Conservation (phyloP, 768 basidiomycete genomes). For the Boletales sp. region DNA sequence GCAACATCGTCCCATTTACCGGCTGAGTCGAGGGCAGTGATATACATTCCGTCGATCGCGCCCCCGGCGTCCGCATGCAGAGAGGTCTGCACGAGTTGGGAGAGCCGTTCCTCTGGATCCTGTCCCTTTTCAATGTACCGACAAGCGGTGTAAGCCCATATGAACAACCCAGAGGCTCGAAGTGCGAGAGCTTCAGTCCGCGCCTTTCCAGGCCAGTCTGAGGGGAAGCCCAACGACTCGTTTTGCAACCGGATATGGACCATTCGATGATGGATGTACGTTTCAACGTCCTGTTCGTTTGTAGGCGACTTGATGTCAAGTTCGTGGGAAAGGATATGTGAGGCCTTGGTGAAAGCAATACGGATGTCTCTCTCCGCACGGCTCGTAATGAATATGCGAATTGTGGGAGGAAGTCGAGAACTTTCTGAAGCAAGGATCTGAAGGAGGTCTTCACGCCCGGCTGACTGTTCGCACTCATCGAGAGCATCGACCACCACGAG, state of each 20-base stretch:
- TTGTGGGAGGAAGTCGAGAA: slow-evolving; percentile 13
- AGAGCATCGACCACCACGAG: slow-evolving; percentile 35
- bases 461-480: slow-evolving; percentile 30
- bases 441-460: slow-evolving; percentile 26
- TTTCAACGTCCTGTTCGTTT: slow-evolving; percentile 24
- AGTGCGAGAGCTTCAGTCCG: slow-evolving; percentile 15
- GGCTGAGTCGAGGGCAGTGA: slow-evolving; percentile 29
- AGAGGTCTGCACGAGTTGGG: slow-evolving; percentile 17
- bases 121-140: slow-evolving; percentile 29
- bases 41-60: slow-evolving; percentile 27
- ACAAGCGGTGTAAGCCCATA: slow-evolving; percentile 33
- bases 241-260: slow-evolving; percentile 25
- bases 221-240: slow-evolving; percentile 21
- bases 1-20: slow-evolving; percentile 29
- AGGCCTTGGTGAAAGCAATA: slow-evolving; percentile 6
- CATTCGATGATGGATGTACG: slow-evolving; percentile 25
- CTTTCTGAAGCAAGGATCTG: slow-evolving; percentile 25
- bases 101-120: slow-evolving; percentile 28
- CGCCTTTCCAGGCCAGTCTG: slow-evolving; percentile 28
- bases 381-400: slow-evolving; percentile 32
- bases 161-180: slow-evolving; percentile 31
- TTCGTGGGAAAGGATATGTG: slow-evolving; percentile 15
- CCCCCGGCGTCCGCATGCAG: slow-evolving; percentile 25
- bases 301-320: slow-evolving; percentile 26
- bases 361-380: slow-evolving; percentile 30